Conservation (phyloP, 371 early-diverging fungal genomes). For the Lichtheimia ornata region DNA sequence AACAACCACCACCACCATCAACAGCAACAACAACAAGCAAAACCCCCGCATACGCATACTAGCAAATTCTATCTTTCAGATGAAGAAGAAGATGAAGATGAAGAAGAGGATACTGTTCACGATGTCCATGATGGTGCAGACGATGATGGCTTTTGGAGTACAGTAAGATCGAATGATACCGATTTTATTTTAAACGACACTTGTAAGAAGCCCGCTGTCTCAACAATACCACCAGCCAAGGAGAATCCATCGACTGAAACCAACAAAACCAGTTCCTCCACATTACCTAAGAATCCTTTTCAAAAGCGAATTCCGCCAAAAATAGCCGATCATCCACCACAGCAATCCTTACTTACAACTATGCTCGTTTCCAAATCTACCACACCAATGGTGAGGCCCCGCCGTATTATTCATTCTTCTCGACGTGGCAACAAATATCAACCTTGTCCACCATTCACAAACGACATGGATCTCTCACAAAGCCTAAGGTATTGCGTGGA, state of each 20-base stretch:
- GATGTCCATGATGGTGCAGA: constrained; percentile 4
- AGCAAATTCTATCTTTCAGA: constrained; percentile 31
- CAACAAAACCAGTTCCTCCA: not conserved
- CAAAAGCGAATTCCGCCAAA: constrained; percentile 11
- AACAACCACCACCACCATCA: not conserved
- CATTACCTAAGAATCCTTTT: constrained; percentile 1
- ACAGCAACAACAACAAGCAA: not conserved
- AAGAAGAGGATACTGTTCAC: constrained; percentile 5
- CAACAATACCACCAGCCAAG: too few relatives aligned
- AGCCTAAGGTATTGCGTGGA: constrained; percentile 22
- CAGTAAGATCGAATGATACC: constrained; percentile 12
- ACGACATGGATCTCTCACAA: constrained; percentile 12
- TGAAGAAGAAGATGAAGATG: constrained; percentile 13
- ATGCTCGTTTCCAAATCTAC: constrained; percentile 4
- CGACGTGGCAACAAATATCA: not conserved
- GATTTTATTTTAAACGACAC: not conserved
- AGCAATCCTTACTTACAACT: constrained; percentile 5
- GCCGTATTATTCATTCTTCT: constrained; percentile 6
- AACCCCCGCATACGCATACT: not conserved
- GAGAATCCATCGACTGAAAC: not conserved
- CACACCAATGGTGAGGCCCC: constrained; percentile 2
- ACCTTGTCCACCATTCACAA: not conserved
- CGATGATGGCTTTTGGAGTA: constrained; percentile 23
- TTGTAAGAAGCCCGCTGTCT: not conserved
- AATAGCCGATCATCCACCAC: constrained; percentile 3